Evolutionary conservation across 441 rosid species (phyloP), one percentile per base, ranked within the genome.

Genomic region (Theobroma grandiflorum): DNA sequence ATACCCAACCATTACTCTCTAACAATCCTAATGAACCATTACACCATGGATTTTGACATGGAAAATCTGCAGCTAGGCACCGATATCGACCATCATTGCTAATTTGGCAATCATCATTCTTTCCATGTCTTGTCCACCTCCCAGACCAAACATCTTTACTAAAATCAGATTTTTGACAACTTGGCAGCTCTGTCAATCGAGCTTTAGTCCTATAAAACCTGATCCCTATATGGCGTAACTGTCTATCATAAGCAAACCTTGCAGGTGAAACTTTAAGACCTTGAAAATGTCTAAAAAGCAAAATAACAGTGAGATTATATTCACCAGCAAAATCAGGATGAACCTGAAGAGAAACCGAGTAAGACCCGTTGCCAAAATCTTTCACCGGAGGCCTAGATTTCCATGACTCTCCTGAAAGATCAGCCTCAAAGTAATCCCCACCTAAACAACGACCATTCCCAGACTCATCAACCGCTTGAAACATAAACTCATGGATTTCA

Each of bases 1-100:
- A 97, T 22, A 95, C 99, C 99, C 99, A 97, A 50, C 99, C 99
- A 73, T 95, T 97, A 72, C 99, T 97, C 92, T 97, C 99, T 50
- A 97, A 79, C 8, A 58, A 38, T 26, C 98, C 97, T 76, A 97
- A 84, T 1, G 92, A 87, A 11, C 99, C 99, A 68, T 87, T 79
- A 63, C 99, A 97, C 99, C 99, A 97, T 1, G 98, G 98, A 81
- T 80, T 82, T 67, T 68, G 85, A 77, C 99, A 97, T 5, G 94
- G 93, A 75, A 86, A 91, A 84, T 90, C 83, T 0, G 88, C 84
- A 0, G 89, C 63, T 2, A 94, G 90, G 78, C 99, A 97, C 2
- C 97, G 92, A 82, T 90, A 95, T 72, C 97, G 80, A 2, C 99
- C 99, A 63, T 95, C 98, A 0, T 82, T 61, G 79, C 97, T 87